Base-by-base conservation (phyloP, 2,329 filamentous ascomycete genomes). In the Penicillium sp. region DNA sequence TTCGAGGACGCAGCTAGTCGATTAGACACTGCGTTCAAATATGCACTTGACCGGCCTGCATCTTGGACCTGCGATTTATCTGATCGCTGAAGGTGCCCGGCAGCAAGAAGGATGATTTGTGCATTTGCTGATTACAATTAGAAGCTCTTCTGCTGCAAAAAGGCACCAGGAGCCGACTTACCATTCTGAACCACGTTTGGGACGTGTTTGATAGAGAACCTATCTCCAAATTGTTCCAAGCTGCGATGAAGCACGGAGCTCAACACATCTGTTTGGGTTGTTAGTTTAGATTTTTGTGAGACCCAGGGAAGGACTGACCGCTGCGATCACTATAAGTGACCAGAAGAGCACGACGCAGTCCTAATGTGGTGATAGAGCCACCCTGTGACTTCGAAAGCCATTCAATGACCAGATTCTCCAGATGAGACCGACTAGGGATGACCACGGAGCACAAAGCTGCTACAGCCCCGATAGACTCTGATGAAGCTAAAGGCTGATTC, bases 141-240 rank as follows among this genome's bases (percentile, higher is more conserved):
- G 59, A 39, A 10, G 10, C 13, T 41, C 5, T 16, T 27, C 8
- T 27, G 31, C 13, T 45, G 5, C 18, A 34, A n/a, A 10, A 1
- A 36, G 10, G 16, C 5, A 16, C 6, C 4, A 18, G 16, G 29
- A 21, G 4, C 41, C 21, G 41, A 60, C 57, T 6, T 5, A 64
- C 91, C 88, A 81, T 97, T 90, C 80, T 99, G 94, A 66, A 92
- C 89, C 38, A 94, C 68, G n/a, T 89, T 83, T 5, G 92, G 87
- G 0, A 88, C 84, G 72, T 97, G 92, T 54, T 85, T 89, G 62
- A 97, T 91, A 65, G 92, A 96, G 10, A 97, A 77, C 46, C 88
- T 85, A 64, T 97, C 92, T 1, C 90, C 90, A 70, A 97, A 96
- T 45, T 88, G 83, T 38, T 78, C 78, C 45, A 96, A 76, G 45